Base-by-base conservation (phyloP, 2,329 filamentous ascomycete species). In the Cordyceps farinosa region DNA sequence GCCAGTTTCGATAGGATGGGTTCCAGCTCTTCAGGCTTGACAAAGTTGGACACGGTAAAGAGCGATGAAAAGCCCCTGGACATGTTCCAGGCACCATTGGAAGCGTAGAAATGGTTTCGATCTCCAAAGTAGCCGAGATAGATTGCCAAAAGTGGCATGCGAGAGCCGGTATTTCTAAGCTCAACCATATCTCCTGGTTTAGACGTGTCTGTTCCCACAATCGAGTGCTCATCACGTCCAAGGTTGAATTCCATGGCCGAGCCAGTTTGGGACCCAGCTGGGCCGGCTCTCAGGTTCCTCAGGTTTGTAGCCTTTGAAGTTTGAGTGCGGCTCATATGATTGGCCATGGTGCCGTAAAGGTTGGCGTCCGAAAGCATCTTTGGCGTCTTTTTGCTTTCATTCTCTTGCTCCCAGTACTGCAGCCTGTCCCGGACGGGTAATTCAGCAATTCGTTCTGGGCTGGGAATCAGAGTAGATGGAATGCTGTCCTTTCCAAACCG, bases 21-120 rank as follows among this genome's bases (percentile, higher is more conserved):
- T 42, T 74, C 65, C 45, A 86, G 67, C 44, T 83, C 80, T 1
- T 70, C 71, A 2, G 68, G 63, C 2, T 70, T 68, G 44, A 75
- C 78, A 66, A 86, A 87, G 2, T 75, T 72, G 8, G 77, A 76
- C 54, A 86, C 76, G 5, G 80, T 76, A 68, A 87, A 87, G 42
- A 80, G 71, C 1, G 81, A 76, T 50, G 72, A 75, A 36, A 82
- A 71, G 17, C 74, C 74, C 44, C 77, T 63, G 58, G 76, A 77
- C 9, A 77, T 77, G 17, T 80, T 69, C 70, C 84, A 80, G 74
- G 79, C 80, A 66, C 84, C 84, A 17, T 77, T 80, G 66, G 71
- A 77, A 36, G 81, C 79, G 70, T 85, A 86, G 69, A 82, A 85
- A 69, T 86, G 82, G 66, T 84, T 76, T 48, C 79, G 74, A 22